Conservation (phyloP, 2,329 filamentous ascomycete species). For the Aspergillus neotritici region DNA sequence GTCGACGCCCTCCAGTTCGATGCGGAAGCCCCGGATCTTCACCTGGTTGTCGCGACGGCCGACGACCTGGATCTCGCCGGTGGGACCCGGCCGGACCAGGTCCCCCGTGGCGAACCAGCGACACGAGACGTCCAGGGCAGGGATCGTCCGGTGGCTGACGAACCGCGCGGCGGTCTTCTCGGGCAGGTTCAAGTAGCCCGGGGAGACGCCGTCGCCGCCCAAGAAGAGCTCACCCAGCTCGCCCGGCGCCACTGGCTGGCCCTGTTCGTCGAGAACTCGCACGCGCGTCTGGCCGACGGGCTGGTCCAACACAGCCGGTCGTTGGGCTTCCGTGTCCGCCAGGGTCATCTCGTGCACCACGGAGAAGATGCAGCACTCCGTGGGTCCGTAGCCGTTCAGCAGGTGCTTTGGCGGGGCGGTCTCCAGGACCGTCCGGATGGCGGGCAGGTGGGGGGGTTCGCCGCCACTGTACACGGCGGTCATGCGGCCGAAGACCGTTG, state of each 20-base stretch:
- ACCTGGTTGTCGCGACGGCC: background rate
- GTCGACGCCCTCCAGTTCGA: background rate
- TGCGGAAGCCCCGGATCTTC: slow-evolving; percentile 1
- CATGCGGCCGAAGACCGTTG: background rate
- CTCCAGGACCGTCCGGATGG: background rate
- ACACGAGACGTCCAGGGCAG: background rate
- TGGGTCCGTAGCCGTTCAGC: background rate
- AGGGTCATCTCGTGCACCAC: background rate
- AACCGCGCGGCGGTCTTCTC: background rate
- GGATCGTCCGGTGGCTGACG: background rate
- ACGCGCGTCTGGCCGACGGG: background rate
- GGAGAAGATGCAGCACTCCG: background rate
- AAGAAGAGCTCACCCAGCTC: background rate
- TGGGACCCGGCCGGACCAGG: background rate
- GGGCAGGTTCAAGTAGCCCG: background rate
- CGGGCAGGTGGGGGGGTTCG: background rate
- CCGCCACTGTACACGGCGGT: background rate
- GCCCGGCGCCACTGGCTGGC: background rate
- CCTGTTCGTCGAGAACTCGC: background rate
- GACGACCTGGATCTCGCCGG: background rate
- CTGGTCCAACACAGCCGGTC: background rate
- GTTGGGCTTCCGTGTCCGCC: background rate
- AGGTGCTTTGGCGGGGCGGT: background rate
- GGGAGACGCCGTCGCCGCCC: background rate
- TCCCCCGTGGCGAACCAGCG: background rate